Conservation (phyloP, 139 green algal genomes). For the Asterochloris erici region DNA sequence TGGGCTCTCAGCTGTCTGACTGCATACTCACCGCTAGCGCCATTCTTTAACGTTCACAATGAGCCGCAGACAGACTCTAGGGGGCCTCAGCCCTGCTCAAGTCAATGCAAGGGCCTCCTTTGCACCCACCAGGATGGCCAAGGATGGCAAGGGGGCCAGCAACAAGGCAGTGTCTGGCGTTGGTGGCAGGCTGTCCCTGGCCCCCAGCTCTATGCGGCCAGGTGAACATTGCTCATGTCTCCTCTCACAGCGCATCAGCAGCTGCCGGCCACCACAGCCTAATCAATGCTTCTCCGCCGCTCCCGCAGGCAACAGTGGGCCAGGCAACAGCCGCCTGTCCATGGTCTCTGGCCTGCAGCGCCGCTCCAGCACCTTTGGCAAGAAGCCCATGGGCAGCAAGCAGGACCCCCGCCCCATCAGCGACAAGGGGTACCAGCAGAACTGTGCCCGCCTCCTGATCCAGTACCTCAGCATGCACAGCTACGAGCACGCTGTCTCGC, state of each 20-base stretch:
- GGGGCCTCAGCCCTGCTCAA: constrained; percentile 49
- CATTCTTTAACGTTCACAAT: constrained; percentile 18
- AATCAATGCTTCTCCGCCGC: neutral
- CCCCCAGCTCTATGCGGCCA: neutral
- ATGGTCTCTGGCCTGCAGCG: constrained; percentile 12
- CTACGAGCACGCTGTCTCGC: constrained; percentile 75
- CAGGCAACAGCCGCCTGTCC: constrained; percentile 15
- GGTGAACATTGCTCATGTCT: neutral
- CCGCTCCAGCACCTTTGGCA: constrained; percentile 48
- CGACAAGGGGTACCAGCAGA: constrained; percentile 69
- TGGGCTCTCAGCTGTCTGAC: no score
- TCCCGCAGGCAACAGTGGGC: neutral
- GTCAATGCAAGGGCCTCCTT: constrained; percentile 49
- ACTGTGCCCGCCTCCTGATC: constrained; percentile 76
- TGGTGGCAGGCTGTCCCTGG: constrained; percentile 11
- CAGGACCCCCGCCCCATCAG: constrained; percentile 71
- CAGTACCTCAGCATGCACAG: constrained; percentile 75
- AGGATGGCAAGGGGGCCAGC: constrained; percentile 23
- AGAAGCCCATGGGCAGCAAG: constrained; percentile 47
- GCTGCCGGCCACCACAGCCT: neutral
- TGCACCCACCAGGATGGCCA: constrained; percentile 28
- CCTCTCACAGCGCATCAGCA: no score
- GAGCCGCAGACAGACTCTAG: constrained; percentile 74
- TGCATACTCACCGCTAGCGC: no score
- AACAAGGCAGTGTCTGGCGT: neutral